phyloP scores from a whole-genome alignment of 202 grass and related monocot species.

The Tripidium arundinaceum region DNA sequence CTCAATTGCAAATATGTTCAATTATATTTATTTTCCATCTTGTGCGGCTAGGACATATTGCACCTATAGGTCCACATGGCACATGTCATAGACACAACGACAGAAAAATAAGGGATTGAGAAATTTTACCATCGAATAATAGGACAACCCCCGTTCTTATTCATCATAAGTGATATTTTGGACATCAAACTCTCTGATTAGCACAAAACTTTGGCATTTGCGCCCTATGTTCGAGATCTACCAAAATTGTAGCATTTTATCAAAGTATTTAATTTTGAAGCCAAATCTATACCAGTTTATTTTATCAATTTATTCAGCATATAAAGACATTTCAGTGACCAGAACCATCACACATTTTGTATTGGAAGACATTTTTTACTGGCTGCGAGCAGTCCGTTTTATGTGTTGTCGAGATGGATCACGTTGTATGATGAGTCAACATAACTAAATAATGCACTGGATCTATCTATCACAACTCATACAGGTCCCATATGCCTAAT shows the following conservation, averaged over 20 bases:
- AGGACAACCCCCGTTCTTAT: too few relatives aligned
- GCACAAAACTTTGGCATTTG: not conserved
- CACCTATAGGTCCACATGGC: not conserved
- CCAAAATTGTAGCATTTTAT: not conserved
- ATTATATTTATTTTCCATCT: not conserved
- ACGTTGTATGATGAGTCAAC: not conserved
- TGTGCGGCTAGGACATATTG: not conserved
- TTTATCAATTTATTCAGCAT: not conserved
- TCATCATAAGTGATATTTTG: not conserved
- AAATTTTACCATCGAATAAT: not conserved
- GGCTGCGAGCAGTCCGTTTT: not conserved
- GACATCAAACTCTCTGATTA: too few relatives aligned
- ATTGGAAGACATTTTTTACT: not conserved
- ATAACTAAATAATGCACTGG: not conserved
- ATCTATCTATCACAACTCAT: conserved; percentile 9
- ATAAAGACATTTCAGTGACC: not conserved
- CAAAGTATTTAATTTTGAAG: not conserved
- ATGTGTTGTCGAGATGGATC: not conserved
- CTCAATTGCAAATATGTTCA: not conserved
- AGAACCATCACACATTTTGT: not conserved
- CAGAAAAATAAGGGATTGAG: not conserved
- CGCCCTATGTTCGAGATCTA: not conserved
- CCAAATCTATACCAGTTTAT: not conserved
- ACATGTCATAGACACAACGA: not conserved
- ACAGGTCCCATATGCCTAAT: conserved; percentile 20